Evolutionary conservation across 2,329 filamentous ascomycete genomes (phyloP).

Genomic region (Sporothrix pallida): DNA sequence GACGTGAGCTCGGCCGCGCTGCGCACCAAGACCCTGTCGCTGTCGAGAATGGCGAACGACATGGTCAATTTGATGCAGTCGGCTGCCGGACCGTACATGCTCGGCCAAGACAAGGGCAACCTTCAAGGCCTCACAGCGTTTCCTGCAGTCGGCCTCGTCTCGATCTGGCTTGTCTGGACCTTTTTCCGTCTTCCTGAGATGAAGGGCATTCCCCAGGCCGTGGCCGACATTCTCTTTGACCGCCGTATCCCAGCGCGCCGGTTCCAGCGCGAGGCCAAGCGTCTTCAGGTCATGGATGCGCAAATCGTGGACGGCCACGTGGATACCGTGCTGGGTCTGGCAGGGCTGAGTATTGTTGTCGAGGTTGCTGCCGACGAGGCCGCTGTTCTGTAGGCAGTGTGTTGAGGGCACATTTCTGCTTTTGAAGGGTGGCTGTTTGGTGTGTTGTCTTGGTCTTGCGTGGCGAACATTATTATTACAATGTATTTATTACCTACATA

Average conservation of each 20-base stretch:
- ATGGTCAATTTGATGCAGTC: constrained; percentile 37
- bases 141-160: constrained; percentile 31
- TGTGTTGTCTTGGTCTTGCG: neutral
- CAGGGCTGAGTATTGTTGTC: neutral
- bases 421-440: neutral
- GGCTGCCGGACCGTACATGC: constrained; percentile 39
- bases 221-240: constrained; percentile 38
- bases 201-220: constrained; percentile 37
- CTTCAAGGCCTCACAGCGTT: constrained; percentile 37
- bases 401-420: neutral
- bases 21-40: constrained; percentile 38
- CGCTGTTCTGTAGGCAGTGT: neutral
- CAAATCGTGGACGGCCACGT: neutral
- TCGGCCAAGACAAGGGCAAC: constrained; percentile 36
- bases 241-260: constrained; percentile 29
- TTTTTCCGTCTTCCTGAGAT: constrained; percentile 37
- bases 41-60: constrained; percentile 37
- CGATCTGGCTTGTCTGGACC: constrained; percentile 36
- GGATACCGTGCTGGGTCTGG: neutral
- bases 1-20: constrained; percentile 36
- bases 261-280: constrained; percentile 31
- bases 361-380: neutral
- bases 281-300: constrained; percentile 12
- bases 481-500: neutral
- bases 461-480: neutral